Evolutionary conservation across 306 rosid species (phyloP).

Genomic region (Vachellia pachyceras): DNA sequence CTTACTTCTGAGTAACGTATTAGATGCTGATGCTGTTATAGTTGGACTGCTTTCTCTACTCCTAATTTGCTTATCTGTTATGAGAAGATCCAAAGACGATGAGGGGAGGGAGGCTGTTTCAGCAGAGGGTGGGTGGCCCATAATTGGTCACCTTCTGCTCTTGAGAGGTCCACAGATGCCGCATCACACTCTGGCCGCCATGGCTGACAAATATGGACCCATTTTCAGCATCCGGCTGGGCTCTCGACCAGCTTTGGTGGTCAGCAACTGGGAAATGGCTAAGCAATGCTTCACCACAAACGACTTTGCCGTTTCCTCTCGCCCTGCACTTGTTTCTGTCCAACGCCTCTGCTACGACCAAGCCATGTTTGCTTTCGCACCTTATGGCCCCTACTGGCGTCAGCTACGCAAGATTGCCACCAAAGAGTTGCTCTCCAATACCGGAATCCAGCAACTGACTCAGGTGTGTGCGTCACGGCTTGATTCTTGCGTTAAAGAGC

Average conservation of each 20-base stretch:
- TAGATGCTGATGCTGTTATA: neutral
- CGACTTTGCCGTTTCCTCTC: slow-evolving; percentile 42
- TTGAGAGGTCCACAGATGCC: neutral
- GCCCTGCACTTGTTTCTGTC: slow-evolving; percentile 20
- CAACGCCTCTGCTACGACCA: slow-evolving; percentile 46
- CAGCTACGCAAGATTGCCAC: slow-evolving; percentile 45
- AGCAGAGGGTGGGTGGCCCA: slow-evolving; percentile 3
- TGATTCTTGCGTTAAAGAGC: too few species aligned
- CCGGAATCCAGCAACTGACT: slow-evolving; percentile 15
- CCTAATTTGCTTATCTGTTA: too few species aligned
- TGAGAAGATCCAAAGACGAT: too few species aligned
- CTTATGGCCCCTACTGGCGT: slow-evolving; percentile 50
- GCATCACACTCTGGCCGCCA: neutral
- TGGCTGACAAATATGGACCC: slow-evolving; percentile 12
- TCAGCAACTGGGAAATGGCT: slow-evolving; percentile 19
- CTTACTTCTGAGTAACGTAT: neutral
- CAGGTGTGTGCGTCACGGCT: too few species aligned
- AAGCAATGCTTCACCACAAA: slow-evolving; percentile 47
- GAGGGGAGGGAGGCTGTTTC: neutral
- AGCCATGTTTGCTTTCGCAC: slow-evolving; percentile 47
- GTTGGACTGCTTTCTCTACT: too few species aligned
- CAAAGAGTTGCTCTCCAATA: slow-evolving; percentile 48
- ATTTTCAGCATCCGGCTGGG: neutral
- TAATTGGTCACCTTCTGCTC: neutral
- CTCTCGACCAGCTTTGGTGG: neutral